Conservation (phyloP, 352 stramenopile genomes). For the Plasmopara halstedii region DNA sequence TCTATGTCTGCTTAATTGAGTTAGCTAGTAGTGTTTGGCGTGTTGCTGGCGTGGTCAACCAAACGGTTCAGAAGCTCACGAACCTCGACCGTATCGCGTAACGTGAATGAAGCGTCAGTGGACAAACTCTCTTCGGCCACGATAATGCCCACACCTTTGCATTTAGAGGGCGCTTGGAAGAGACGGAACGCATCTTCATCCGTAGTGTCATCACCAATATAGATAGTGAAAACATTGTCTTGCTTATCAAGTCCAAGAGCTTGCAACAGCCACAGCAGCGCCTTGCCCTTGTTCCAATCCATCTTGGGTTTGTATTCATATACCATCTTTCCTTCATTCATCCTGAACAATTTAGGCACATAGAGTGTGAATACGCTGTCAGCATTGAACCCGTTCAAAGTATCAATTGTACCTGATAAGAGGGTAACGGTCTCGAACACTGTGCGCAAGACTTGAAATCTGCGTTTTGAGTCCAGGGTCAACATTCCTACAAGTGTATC, state of each 20-base stretch:
- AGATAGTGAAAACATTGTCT: slow-evolving; percentile 86
- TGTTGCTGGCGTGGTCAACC: slow-evolving; percentile 22
- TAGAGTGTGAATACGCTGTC: slow-evolving; percentile 2
- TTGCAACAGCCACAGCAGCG: slow-evolving; percentile 79
- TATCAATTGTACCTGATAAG: slow-evolving; percentile 37
- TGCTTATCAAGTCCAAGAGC: slow-evolving; percentile 58
- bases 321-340: slow-evolving; percentile 85
- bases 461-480: slow-evolving; percentile 25
- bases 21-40: no score
- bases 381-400: not conserved
- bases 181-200: slow-evolving; percentile 83
- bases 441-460: slow-evolving; percentile 40
- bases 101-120: slow-evolving; percentile 66
- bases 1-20: no score
- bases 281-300: slow-evolving; percentile 90
- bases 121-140: slow-evolving; percentile 67
- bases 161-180: slow-evolving; percentile 40
- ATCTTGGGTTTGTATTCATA: slow-evolving; percentile 89
- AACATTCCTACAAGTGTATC: slow-evolving; percentile 42
- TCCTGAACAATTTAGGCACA: slow-evolving; percentile 20
- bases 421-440: slow-evolving; percentile 33
- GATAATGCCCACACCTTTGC: slow-evolving; percentile 75
- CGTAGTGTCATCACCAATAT: slow-evolving; percentile 89
- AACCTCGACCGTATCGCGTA: slow-evolving; percentile 70
- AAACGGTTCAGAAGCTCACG: slow-evolving; percentile 67